These are phyloP conservation scores for Clarireedia hainanense DNA, from an alignment of 2,329 filamentous ascomycete species.

Conservation along the genomic window DNA sequence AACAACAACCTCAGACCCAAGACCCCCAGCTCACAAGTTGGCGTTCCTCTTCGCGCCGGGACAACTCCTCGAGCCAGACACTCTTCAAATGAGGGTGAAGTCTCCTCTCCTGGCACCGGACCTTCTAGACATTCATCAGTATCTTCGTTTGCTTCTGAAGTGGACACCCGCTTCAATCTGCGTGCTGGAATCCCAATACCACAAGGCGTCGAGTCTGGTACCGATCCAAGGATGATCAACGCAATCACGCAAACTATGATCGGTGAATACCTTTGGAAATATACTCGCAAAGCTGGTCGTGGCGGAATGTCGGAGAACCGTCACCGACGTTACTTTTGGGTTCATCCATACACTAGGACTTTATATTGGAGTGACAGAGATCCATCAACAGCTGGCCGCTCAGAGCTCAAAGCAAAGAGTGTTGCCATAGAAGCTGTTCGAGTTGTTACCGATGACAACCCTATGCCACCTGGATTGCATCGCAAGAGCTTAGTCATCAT, in stretches of 20 bases:
- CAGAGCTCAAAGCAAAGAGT: slow-evolving; percentile 75
- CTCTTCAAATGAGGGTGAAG: slow-evolving; percentile 41
- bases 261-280: slow-evolving; percentile 98
- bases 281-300: slow-evolving; percentile 89
- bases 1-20: slow-evolving; percentile 42
- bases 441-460: slow-evolving; percentile 90
- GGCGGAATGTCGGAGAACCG: slow-evolving; percentile 82
- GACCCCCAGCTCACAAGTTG: slow-evolving; percentile 47
- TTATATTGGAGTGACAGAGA: slow-evolving; percentile 95
- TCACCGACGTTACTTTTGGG: slow-evolving; percentile 96
- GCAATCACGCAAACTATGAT: slow-evolving; percentile 99
- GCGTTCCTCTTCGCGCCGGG: slow-evolving; percentile 37
- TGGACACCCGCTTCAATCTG: slow-evolving; percentile 86
- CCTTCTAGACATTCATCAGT: slow-evolving; percentile 71
- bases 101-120: slow-evolving; percentile 37
- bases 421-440: slow-evolving; percentile 85
- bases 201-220: slow-evolving; percentile 59
- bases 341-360: slow-evolving; percentile 93
- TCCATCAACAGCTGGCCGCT: slow-evolving; percentile 68
- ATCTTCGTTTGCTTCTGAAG: slow-evolving; percentile 89
- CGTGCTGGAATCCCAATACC: slow-evolving; percentile 46
- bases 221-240: slow-evolving; percentile 96
- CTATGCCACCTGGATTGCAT: slow-evolving; percentile 88
- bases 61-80: slow-evolving; percentile 48
- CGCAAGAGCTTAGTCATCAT: slow-evolving; percentile 88